Evolutionary conservation across 148 eudicot genomes (phyloP).

Genomic region (Nepenthes gracilis): DNA sequence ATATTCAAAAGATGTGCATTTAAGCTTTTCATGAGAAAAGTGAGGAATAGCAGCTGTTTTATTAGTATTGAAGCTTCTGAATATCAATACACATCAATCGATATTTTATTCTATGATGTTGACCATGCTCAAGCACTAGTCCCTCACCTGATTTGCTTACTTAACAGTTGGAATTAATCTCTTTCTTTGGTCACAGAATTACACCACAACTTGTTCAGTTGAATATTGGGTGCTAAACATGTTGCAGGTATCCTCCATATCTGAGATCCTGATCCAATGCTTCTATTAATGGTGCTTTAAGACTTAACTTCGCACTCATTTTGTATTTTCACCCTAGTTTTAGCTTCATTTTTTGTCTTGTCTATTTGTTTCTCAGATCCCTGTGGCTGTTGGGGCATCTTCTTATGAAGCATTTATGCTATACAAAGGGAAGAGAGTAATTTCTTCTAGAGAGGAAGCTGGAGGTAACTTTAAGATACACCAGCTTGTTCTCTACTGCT

Average conservation of each 20-base stretch:
- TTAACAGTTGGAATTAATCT: neutral
- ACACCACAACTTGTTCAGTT: conserved; percentile 36
- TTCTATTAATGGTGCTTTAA: neutral
- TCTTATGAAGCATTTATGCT: conserved; percentile 40
- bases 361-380: conserved; percentile 18
- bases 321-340: neutral
- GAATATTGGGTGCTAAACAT: conserved; percentile 38
- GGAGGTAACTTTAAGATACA: conserved; percentile 18
- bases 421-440: conserved; percentile 42
- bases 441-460: conserved; percentile 37
- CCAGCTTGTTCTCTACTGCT: conserved; percentile 31
- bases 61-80: neutral
- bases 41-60: no score
- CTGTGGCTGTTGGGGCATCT: conserved; percentile 46
- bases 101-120: no score
- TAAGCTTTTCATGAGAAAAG: no score
- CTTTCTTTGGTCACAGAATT: conserved; percentile 23
- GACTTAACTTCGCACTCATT: neutral
- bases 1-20: no score
- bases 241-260: conserved; percentile 31
- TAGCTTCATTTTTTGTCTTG: neutral
- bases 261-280: neutral
- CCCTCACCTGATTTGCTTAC: no score
- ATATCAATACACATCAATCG: neutral
- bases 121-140: neutral